Evolutionary conservation across 371 early-diverging fungal genomes (phyloP).

Genomic region (Dichotomocladium elegans): DNA sequence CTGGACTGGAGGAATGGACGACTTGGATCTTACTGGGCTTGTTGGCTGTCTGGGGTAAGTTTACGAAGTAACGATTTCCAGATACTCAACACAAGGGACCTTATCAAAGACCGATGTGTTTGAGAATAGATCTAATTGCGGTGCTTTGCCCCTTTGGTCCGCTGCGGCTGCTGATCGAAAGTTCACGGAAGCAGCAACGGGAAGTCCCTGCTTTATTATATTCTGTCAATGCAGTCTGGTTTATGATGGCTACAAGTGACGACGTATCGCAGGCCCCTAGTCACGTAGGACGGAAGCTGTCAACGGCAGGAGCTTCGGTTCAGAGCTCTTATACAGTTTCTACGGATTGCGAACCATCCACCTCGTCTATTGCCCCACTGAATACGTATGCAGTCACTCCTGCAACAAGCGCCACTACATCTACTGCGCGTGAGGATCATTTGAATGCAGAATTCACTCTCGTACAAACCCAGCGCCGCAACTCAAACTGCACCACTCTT

Average conservation of each 20-base stretch:
- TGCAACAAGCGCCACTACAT: not conserved
- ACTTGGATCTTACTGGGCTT: conserved; percentile 83
- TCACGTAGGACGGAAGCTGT: not conserved
- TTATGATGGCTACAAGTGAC: conserved; percentile 66
- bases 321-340: conserved; percentile 1
- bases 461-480: not conserved
- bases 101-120: not conserved
- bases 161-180: conserved; percentile 76
- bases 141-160: conserved; percentile 92
- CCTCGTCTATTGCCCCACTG: conserved; percentile 12
- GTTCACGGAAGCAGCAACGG: conserved; percentile 64
- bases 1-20: conserved; percentile 71
- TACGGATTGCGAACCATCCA: conserved; percentile 14
- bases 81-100: not conserved
- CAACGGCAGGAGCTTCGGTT: not conserved
- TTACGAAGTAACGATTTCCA: too few species aligned
- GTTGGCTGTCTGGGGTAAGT: conserved; percentile 80
- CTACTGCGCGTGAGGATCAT: too few species aligned
- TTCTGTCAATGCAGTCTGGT: conserved; percentile 72
- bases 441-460: too few species aligned
- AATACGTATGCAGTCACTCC: not conserved
- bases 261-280: not conserved
- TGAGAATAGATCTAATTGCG: conserved; percentile 70
- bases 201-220: conserved; percentile 83
- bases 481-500: not conserved